These are phyloP conservation scores for Pseudomonodictys pantanalensis DNA, from an alignment of 495 filamentous ascomycete genomes.

Conservation along the genomic window DNA sequence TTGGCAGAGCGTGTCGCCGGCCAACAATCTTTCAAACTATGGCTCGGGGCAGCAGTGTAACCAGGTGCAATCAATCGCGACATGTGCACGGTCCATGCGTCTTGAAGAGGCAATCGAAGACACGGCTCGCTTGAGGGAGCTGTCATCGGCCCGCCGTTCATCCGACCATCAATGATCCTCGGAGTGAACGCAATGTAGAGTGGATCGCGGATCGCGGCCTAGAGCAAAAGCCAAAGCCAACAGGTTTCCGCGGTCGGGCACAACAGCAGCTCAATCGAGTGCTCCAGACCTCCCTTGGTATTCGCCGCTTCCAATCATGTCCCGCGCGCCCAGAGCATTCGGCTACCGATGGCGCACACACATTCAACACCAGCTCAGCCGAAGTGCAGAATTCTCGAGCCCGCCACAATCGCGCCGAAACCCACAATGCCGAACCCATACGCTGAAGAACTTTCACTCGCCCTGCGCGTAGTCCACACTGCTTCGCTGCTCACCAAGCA, in stretches of 20 bases:
- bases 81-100: not conserved
- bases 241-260: too few species aligned
- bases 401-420: conserved; percentile 5
- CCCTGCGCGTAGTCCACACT: conserved; percentile 26
- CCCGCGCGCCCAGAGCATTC: too few species aligned
- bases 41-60: conserved; percentile 12
- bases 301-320: too few species aligned
- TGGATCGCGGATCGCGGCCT: too few species aligned
- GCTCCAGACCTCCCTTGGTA: too few species aligned
- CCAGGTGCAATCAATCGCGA: conserved; percentile 15
- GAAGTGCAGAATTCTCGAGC: not conserved
- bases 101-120: too few species aligned
- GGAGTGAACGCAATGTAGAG: too few species aligned
- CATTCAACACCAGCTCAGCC: not conserved
- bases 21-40: not conserved
- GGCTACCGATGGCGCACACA: conserved; percentile 2
- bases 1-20: not conserved
- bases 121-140: too few species aligned
- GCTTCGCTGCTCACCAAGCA: conserved; percentile 30
- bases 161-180: too few species aligned
- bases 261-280: too few species aligned
- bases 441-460: conserved; percentile 22
- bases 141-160: too few species aligned
- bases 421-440: conserved; percentile 14
- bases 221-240: too few species aligned